Percentiles rank a stretch among this genome's conserved stretches.
phyloP scores from a whole-genome alignment of 176 grass and related monocot species.

The Metroxylon sagu region DNA sequence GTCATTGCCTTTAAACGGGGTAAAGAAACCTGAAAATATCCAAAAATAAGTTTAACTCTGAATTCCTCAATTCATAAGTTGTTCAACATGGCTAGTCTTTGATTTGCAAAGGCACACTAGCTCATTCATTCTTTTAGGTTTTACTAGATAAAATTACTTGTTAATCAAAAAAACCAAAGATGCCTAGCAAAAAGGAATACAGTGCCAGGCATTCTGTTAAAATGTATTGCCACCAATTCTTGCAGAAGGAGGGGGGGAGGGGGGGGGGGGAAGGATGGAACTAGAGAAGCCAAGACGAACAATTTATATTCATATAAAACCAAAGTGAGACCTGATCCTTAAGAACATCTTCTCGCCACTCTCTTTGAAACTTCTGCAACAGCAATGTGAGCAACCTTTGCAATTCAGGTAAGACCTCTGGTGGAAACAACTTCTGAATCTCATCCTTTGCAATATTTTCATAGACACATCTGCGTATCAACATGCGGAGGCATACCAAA shows the following conservation, averaged over 20 bases:
- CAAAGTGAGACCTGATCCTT: conserved; percentile 53
- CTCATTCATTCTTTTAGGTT: too few species aligned
- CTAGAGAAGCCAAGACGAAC: too few species aligned
- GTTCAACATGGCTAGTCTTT: too few species aligned
- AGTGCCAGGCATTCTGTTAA: too few species aligned
- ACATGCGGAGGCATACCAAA: conserved; percentile 69
- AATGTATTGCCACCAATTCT: too few species aligned
- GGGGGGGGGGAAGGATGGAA: too few species aligned
- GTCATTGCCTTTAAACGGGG: conserved; percentile 1
- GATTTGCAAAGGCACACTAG: too few species aligned
- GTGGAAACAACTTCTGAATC: conserved; percentile 62
- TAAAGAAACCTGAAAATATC: conserved; percentile 16
- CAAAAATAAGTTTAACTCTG: background rate
- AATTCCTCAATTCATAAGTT: too few species aligned
- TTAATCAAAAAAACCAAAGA: too few species aligned
- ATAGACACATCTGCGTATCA: conserved; percentile 58
- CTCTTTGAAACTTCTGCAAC: conserved; percentile 80
- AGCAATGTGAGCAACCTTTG: conserved; percentile 75
- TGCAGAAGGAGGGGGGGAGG: too few species aligned
- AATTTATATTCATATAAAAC: background rate
- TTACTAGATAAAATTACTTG: too few species aligned
- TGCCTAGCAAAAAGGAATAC: too few species aligned
- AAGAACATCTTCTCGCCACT: conserved; percentile 51
- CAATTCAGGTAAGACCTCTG: conserved; percentile 52
- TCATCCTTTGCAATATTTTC: conserved; percentile 48